Conservation (phyloP, 2,329 filamentous ascomycete species). For the Massarina eburnea region DNA sequence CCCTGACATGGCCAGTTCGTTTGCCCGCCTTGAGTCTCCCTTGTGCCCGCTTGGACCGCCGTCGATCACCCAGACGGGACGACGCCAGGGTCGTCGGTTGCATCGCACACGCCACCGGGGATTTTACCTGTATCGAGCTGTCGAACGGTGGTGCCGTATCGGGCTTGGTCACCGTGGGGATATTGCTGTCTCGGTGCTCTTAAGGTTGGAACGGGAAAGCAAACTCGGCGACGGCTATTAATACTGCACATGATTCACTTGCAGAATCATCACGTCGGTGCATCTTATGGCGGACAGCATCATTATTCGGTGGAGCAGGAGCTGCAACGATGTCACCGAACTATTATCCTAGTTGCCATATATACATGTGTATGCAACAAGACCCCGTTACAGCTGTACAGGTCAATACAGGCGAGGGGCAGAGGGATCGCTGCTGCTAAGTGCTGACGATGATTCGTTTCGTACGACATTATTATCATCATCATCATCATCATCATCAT, state of each 20-base stretch:
- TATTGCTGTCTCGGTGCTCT: conserved; percentile 2
- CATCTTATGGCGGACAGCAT: no score
- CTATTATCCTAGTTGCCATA: conserved; percentile 1
- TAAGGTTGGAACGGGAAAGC: background rate
- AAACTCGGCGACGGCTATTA: background rate
- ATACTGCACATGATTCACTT: no score
- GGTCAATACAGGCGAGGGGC: background rate
- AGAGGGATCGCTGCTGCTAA: background rate
- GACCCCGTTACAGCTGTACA: background rate
- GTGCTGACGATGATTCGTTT: background rate
- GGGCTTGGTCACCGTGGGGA: conserved; percentile 36
- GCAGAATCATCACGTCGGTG: no score
- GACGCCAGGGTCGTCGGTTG: conserved; percentile 40
- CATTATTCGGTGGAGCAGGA: no score
- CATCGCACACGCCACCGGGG: conserved; percentile 39
- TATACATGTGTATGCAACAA: conserved; percentile 1
- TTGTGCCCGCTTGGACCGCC: conserved; percentile 35
- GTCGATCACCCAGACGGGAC: conserved; percentile 42
- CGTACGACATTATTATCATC: background rate
- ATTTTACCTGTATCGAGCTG: conserved; percentile 39
- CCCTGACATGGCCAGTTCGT: conserved; percentile 36
- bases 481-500: no score
- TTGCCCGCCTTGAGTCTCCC: conserved; percentile 23
- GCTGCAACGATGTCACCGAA: background rate
- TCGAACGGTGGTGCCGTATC: conserved; percentile 35